Base-by-base conservation (phyloP, 1,139 yeast genomes). In the Zhuliangozyma blackwelliae region DNA sequence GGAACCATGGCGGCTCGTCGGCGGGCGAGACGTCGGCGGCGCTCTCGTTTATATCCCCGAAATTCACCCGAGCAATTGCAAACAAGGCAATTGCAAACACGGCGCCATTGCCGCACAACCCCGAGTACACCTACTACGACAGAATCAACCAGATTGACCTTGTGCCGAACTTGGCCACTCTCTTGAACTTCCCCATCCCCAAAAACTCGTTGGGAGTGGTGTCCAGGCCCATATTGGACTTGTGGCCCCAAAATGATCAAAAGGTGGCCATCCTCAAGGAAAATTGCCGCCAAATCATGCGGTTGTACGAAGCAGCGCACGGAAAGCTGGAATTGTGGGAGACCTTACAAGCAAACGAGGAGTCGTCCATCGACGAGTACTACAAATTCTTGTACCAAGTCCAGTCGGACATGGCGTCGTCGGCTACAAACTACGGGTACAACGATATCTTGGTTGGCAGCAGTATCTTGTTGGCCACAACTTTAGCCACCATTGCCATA, bases 1-100 rank as follows among this genome's bases (percentile, higher is more conserved):
- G 98, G 0, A 92, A 92, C 50, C 98, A 92, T 55, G 98, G 98
- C 10, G 98, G 97, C 0, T 86, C 97, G 0, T 85, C 96, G 0
- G 59, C 72, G 0, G 96, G 97, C 0, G 98, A 92, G 57, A 92
- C 97, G 0, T 83, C 89, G 20, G 82, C 98, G 1, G 97, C 85
- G 0, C 52, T 92, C 52, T 63, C 81, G 1, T 70, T 92, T 34
- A 63, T 85, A 2, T 82, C 96, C 0, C 76, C 80, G 5, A 73
- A 74, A 48, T 72, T 89, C 40, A 7, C 22, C 22, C 22, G 22
- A 6, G 7, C 22, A 7, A n/a, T n/a, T n/a, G n/a, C n/a, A n/a
- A n/a, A n/a, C n/a, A n/a, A n/a, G n/a, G n/a, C n/a, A n/a, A n/a
- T n/a, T n/a, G 25, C 25, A 7, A 5, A 25, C 10, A 5, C 27